phyloP scores from a whole-genome alignment of 306 rosid genomes.

The Glycine tomentella region DNA sequence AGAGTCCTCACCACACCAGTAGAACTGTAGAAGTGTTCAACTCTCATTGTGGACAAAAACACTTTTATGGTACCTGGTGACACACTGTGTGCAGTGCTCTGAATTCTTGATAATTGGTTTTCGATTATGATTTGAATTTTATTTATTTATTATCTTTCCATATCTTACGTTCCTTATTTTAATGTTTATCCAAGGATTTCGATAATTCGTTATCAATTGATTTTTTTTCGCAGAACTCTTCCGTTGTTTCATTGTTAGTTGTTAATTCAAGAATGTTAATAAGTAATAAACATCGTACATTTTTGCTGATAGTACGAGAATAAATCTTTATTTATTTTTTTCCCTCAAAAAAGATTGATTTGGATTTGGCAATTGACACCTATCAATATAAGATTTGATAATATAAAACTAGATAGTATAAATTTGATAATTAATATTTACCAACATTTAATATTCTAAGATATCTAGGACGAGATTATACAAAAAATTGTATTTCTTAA shows the following conservation, averaged over 20 bases:
- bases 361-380: no score
- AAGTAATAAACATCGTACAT: no score
- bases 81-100: not conserved
- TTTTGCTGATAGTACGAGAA: no score
- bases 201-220: no score
- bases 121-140: not conserved
- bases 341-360: not conserved
- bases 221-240: no score
- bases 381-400: no score
- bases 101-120: not conserved
- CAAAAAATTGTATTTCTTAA: no score
- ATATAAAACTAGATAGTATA: no score
- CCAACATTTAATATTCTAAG: not conserved
- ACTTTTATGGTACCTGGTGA: not conserved
- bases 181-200: not conserved
- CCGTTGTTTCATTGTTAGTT: no score
- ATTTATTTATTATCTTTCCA: not conserved
- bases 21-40: not conserved
- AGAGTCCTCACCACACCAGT: not conserved
- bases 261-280: not conserved
- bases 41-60: not conserved
- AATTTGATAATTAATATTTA: no score
- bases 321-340: no score
- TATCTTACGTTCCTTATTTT: not conserved
- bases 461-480: no score